Percentiles rank a stretch among this genome's conserved stretches.
phyloP scores from a whole-genome alignment of 169 alveolate species.

The Blepharisma undulans region DNA sequence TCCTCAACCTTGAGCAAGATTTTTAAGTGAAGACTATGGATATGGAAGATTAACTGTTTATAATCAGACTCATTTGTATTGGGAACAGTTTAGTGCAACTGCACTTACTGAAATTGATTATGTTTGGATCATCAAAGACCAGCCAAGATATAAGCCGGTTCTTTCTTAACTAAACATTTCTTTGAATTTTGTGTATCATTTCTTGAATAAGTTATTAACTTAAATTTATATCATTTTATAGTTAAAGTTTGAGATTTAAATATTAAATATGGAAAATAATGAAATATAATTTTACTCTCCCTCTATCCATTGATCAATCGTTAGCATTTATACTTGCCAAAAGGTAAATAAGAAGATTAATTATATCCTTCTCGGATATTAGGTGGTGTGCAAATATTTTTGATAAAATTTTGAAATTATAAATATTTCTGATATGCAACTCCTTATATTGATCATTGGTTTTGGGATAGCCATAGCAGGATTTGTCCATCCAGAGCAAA shows the following conservation, averaged over 20 bases:
- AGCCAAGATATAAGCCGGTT: not conserved
- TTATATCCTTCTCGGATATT: not conserved
- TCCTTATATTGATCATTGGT: not conserved
- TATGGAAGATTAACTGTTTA: conserved; percentile 30
- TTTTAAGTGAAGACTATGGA: not conserved
- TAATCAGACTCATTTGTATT: conserved; percentile 1
- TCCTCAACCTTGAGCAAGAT: conserved; percentile 6
- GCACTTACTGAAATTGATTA: not conserved
- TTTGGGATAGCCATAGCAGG: not conserved
- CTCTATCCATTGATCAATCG: not conserved
- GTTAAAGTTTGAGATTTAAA: no score
- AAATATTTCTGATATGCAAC: not conserved
- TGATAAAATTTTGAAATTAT: not conserved
- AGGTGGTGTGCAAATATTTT: not conserved
- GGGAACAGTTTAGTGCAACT: conserved; percentile 35
- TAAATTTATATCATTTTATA: no score
- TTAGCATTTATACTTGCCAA: not conserved
- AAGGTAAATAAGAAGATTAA: not conserved
- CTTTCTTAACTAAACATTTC: not conserved
- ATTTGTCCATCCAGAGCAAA: conserved; percentile 16
- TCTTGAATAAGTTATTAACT: not conserved
- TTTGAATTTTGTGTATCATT: no score
- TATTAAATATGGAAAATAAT: not conserved
- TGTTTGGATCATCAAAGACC: conserved; percentile 13
- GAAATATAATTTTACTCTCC: not conserved